A percentile compares a stretch with the other conserved stretches of the same genome.
phyloP scores from a whole-genome alignment of 257 asterid genomes.

The Agastache rugosa region DNA sequence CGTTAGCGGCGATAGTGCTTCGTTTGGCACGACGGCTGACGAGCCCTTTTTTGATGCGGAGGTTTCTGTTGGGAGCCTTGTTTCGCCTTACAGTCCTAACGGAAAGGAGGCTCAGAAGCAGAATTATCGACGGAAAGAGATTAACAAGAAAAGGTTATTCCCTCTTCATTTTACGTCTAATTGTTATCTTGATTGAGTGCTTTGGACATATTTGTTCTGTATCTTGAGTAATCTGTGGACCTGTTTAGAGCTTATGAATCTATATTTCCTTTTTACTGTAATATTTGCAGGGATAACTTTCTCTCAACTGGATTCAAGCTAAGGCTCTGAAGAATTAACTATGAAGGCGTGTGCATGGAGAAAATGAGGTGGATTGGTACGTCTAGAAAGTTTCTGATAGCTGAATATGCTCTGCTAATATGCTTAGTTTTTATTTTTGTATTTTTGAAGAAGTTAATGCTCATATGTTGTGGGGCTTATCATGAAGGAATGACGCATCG shows the following conservation, averaged over 20 bases:
- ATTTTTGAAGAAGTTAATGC: too few relatives aligned
- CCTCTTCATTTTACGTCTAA: too few relatives aligned
- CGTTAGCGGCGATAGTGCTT: constrained; percentile 24
- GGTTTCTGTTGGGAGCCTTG: constrained; percentile 44
- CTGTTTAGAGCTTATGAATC: too few relatives aligned
- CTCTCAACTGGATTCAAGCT: constrained; percentile 38
- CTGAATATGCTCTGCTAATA: too few relatives aligned
- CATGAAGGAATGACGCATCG: too few relatives aligned
- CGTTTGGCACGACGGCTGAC: constrained; percentile 1
- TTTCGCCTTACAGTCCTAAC: constrained; percentile 33
- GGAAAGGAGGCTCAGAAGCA: constrained; percentile 16
- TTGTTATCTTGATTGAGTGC: too few relatives aligned
- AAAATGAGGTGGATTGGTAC: background rate
- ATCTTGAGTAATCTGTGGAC: too few relatives aligned
- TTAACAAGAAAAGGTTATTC: constrained; percentile 44
- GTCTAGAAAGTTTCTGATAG: background rate
- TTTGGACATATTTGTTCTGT: too few relatives aligned
- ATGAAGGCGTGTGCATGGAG: background rate
- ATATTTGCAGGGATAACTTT: constrained; percentile 33
- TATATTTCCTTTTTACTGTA: background rate
- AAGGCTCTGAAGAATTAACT: constrained; percentile 26
- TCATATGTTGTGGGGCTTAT: too few relatives aligned
- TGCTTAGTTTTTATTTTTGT: background rate
- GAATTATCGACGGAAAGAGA: background rate
- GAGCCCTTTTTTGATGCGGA: constrained; percentile 40